Conservation (phyloP, 1,284 basidiomycete species). For the Rhodofomes roseus region DNA sequence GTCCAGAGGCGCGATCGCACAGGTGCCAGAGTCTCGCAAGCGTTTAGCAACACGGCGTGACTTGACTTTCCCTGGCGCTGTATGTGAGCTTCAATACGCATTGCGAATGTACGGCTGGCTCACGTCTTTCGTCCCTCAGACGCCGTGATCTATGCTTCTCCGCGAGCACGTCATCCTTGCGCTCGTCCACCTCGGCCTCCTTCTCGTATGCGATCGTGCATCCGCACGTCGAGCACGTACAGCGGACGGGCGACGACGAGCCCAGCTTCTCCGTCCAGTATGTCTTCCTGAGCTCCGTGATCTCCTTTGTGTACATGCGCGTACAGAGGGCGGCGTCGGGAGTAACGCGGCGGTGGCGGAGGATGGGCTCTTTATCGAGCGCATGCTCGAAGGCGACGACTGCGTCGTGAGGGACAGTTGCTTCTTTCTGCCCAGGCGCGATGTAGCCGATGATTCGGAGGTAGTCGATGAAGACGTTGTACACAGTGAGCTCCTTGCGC, state of each 20-base stretch:
- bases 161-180: neutral
- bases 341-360: neutral
- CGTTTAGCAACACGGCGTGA: slow-evolving; percentile 4
- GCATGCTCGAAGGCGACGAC: slow-evolving; percentile 23
- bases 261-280: slow-evolving; percentile 16
- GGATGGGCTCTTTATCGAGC: slow-evolving; percentile 20
- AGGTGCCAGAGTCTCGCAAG: neutral
- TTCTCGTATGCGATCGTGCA: slow-evolving; percentile 2
- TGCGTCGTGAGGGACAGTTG: slow-evolving; percentile 13
- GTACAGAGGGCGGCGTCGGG: neutral
- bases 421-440: slow-evolving; percentile 15
- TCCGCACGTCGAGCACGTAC: slow-evolving; percentile 16
- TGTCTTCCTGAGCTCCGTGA: slow-evolving; percentile 13
- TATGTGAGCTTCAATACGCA: neutral
- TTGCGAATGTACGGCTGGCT: neutral
- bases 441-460: slow-evolving; percentile 11
- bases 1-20: slow-evolving; percentile 1
- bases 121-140: slow-evolving; percentile 4
- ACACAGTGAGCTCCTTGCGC: slow-evolving; percentile 12
- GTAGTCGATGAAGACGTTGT: slow-evolving; percentile 16
- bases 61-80: slow-evolving; percentile 8
- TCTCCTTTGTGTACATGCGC: slow-evolving; percentile 14
- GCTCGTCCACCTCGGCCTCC: neutral
- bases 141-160: slow-evolving; percentile 2
- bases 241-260: neutral